Evolutionary conservation across 2,329 filamentous ascomycete genomes (phyloP), one percentile per base, ranked within the genome.

Genomic region (Calonectria montana): DNA sequence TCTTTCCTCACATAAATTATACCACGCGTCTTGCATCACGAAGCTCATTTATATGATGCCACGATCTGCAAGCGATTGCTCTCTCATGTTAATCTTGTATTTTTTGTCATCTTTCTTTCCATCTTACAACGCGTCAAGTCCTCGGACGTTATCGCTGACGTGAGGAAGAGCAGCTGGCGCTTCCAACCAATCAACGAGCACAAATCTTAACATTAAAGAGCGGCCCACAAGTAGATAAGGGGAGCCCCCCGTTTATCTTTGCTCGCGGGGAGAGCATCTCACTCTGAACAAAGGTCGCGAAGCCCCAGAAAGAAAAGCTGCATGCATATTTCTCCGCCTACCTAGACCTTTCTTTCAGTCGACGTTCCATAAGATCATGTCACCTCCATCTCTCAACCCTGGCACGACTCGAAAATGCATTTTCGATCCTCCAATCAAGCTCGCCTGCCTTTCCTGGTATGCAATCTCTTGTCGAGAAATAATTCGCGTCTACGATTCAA

Each of bases 391-490:
- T 13, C 21, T 47, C 43, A 23, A 31, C 2, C 18, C 57, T 31
- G 57, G 6, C 4, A 45, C 57, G 39, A 29, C 16, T 29, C 37
- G 57, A 13, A 62, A 16, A 18, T 9, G 23, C 16, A 27, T 13
- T 37, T 12, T 10, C 7, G 4, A 16, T 27, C 57, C 57, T 12
- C 57, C 57, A 29, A 62, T 62, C 4, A 62, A 62, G 16, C 57
- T 62, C 16, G 57, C 57, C 9, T 62, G 57, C 21, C 27, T 62
- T 31, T 45, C 57, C 21, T 62, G 57, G 57, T 62, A 62, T 45
- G 35, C 4, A 25, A 25, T 13, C 18, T 18, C 31, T n/a, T 15
- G n/a, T 9, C 43, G n/a, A 47, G 23, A n/a, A 25, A 31, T 12
- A 12, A n/a, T n/a, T n/a, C n/a, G n/a, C n/a, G n/a, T n/a, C n/a